Evolutionary conservation across 768 basidiomycete species (phyloP).

Genomic region (Boletellus emodensis): DNA sequence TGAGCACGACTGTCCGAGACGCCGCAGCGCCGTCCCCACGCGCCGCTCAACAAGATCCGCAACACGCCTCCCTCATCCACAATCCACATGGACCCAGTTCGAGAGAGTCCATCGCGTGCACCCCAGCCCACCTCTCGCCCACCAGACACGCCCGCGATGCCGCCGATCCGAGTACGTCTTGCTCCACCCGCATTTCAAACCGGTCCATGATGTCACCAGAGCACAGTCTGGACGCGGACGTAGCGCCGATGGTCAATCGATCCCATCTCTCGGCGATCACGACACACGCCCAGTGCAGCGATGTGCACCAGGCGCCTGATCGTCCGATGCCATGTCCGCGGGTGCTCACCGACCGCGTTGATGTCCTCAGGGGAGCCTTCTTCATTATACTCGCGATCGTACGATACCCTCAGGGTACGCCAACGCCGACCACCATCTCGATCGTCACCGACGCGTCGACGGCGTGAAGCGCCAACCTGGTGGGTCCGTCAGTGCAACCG

Average conservation of each 20-base stretch:
- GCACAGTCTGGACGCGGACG: slow-evolving; percentile 5
- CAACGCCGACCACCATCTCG: neutral
- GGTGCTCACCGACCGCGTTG: too few relatives aligned
- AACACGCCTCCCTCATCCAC: slow-evolving; percentile 14
- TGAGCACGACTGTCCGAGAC: slow-evolving; percentile 23
- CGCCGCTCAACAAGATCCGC: slow-evolving; percentile 11
- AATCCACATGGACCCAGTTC: slow-evolving; percentile 14
- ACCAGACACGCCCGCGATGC: neutral
- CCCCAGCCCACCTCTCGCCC: neutral
- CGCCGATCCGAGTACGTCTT: neutral
- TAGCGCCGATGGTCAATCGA: neutral
- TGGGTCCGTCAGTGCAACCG: neutral
- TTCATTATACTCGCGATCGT: neutral
- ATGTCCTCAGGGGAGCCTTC: neutral
- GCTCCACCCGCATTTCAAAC: neutral
- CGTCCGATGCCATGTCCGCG: slow-evolving; percentile 9
- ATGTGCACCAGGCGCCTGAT: neutral
- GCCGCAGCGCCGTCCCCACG: slow-evolving; percentile 25
- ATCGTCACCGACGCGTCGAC: too few relatives aligned
- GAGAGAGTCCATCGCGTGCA: neutral
- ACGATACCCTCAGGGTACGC: neutral
- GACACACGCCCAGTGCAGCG: slow-evolving; percentile 9
- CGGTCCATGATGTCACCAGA: neutral
- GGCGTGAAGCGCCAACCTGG: too few relatives aligned
- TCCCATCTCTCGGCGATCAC: slow-evolving; percentile 18